These are phyloP conservation scores for Candida pini DNA, from an alignment of 805 yeast genomes.

Conservation along the genomic window DNA sequence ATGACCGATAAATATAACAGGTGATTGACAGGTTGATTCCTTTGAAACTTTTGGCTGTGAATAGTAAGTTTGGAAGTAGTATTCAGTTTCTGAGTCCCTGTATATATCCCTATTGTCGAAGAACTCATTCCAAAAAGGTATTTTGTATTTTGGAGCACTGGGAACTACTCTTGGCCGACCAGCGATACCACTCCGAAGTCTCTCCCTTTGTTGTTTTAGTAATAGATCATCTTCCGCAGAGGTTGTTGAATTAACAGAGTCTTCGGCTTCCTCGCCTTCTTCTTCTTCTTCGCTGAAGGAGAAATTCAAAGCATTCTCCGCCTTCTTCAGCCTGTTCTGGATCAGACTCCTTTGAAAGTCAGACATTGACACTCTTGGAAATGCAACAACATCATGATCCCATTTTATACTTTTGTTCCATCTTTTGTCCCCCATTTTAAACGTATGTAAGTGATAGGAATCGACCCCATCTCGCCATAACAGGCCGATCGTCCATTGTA, in stretches of 20 bases:
- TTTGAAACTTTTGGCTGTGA: conserved; percentile 38
- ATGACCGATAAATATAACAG: conserved; percentile 63
- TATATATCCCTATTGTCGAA: conserved; percentile 27
- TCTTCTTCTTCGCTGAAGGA: conserved; percentile 8
- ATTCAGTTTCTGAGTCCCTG: conserved; percentile 18
- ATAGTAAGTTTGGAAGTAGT: conserved; percentile 51
- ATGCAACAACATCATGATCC: too few species aligned
- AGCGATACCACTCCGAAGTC: too few species aligned
- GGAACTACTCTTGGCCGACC: too few species aligned
- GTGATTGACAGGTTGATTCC: conserved; percentile 25
- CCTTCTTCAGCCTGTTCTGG: conserved; percentile 18
- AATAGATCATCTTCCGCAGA: conserved; percentile 10
- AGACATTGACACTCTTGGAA: conserved; percentile 14
- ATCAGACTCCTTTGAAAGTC: conserved; percentile 22
- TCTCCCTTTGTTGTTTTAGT: too few species aligned
- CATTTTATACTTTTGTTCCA: too few species aligned
- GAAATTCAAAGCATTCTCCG: conserved; percentile 20
- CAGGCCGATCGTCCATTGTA: too few species aligned
- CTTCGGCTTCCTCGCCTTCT: conserved; percentile 8
- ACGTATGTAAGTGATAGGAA: too few species aligned
- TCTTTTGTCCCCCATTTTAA: too few species aligned
- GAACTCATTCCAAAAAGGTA: conserved; percentile 34
- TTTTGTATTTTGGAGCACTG: conserved; percentile 9
- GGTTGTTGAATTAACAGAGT: too few species aligned
- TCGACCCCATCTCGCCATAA: too few species aligned